Evolutionary conservation across 371 early-diverging fungal species (phyloP).

Genomic region (Thermomucor indicae-seudaticae): DNA sequence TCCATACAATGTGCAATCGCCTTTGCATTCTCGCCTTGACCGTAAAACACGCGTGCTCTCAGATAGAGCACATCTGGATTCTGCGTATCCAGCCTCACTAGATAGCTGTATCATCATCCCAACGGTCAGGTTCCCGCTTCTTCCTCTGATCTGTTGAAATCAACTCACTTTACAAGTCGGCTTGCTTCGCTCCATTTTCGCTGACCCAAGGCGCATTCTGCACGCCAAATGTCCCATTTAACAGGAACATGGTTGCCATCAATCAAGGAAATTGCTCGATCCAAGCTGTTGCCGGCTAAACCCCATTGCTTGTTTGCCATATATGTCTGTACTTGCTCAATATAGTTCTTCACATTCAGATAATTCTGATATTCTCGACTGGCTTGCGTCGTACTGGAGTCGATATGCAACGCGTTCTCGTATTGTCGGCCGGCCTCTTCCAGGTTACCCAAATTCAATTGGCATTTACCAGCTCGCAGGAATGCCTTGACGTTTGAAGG

Average conservation of each 20-base stretch:
- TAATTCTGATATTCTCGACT: conserved; percentile 44
- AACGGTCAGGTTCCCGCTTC: too few relatives aligned
- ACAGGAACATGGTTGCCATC: conserved; percentile 54
- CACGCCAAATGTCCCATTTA: conserved; percentile 69
- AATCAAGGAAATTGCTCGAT: conserved; percentile 56
- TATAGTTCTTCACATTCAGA: conserved; percentile 48
- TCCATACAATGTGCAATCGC: conserved; percentile 59
- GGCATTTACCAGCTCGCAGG: conserved; percentile 71
- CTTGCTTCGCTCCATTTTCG: conserved; percentile 69
- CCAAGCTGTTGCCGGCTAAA: conserved; percentile 60
- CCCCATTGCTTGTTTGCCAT: conserved; percentile 55
- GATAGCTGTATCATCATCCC: conserved; percentile 27
- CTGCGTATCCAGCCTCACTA: conserved; percentile 59
- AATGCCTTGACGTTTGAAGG: conserved; percentile 66
- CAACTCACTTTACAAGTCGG: conserved; percentile 47
- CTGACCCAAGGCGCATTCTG: conserved; percentile 67
- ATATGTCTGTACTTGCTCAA: conserved; percentile 52
- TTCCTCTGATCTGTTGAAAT: too few relatives aligned
- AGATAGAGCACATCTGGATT: conserved; percentile 76
- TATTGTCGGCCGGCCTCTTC: conserved; percentile 50
- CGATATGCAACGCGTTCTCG: conserved; percentile 35
- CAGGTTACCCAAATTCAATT: conserved; percentile 60
- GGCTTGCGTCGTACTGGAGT: conserved; percentile 42
- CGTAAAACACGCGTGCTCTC: conserved; percentile 69
- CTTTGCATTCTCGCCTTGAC: conserved; percentile 66